These are phyloP conservation scores for Miscanthus sacchariflorus DNA, from an alignment of 202 grass and related monocot genomes.

Conservation along the genomic window DNA sequence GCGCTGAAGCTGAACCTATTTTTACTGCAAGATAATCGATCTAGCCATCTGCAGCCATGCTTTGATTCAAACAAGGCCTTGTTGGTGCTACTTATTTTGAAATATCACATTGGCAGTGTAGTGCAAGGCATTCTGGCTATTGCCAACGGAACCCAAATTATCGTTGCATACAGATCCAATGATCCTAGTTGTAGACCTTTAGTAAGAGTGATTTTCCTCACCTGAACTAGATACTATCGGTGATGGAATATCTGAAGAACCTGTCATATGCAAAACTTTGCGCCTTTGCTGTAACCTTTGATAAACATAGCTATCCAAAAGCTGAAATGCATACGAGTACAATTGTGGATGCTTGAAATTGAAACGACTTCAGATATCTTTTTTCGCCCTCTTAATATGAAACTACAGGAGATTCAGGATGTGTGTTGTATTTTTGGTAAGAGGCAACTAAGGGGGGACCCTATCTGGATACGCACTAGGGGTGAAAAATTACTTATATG, in stretches of 20 bases:
- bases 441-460: neutral
- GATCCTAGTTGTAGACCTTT: neutral
- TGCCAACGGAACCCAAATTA: neutral
- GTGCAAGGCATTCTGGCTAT: neutral
- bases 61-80: neutral
- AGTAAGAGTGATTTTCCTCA: neutral
- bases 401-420: neutral
- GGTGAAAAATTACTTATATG: no score
- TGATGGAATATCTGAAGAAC: slow-evolving; percentile 6
- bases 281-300: neutral
- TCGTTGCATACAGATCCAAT: neutral
- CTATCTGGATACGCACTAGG: no score
- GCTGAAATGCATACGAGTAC: neutral
- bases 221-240: neutral
- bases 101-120: neutral
- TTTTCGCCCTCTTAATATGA: neutral
- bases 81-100: neutral
- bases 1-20: slow-evolving; percentile 71
- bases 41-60: neutral
- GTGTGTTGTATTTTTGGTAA: neutral
- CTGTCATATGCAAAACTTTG: neutral
- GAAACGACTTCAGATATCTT: neutral
- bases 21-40: slow-evolving; percentile 85
- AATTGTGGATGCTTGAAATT: neutral
- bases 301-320: neutral